Percentiles rank a stretch among this genome's conserved stretches.
These are phyloP conservation scores for Tuctoria greenei DNA, from an alignment of 176 grass and related monocot species.

Conservation along the genomic window DNA sequence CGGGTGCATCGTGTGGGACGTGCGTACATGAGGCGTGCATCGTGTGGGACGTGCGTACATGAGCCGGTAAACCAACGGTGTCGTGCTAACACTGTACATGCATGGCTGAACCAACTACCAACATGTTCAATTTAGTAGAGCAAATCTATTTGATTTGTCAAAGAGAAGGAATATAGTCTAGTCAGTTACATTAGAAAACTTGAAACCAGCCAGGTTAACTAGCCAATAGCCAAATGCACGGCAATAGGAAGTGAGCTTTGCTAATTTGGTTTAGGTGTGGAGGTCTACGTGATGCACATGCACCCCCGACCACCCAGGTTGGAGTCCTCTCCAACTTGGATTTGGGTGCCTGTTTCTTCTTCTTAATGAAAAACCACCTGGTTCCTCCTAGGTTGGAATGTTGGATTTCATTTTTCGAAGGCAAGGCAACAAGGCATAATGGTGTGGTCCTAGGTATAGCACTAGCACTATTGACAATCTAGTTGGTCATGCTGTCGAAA, in stretches of 20 bases:
- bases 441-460: background rate
- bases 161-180: background rate
- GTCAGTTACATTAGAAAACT: background rate
- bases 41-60: too few relatives aligned
- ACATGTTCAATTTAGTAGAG: background rate
- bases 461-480: conserved; percentile 18
- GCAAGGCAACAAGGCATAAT: background rate
- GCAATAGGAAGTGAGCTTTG: background rate
- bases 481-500: background rate
- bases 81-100: too few relatives aligned
- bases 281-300: background rate
- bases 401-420: background rate
- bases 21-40: too few relatives aligned
- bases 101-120: too few relatives aligned
- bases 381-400: background rate
- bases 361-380: too few relatives aligned
- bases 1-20: too few relatives aligned
- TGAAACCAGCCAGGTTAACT: conserved; percentile 12
- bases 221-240: conserved; percentile 5
- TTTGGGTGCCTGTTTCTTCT: too few relatives aligned
- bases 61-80: too few relatives aligned
- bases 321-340: too few relatives aligned
- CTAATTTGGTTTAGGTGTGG: background rate
- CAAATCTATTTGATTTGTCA: conserved; percentile 7
- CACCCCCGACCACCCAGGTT: background rate